Base-by-base conservation (phyloP, 179 eudicot species). In the Gypsophila paniculata region DNA sequence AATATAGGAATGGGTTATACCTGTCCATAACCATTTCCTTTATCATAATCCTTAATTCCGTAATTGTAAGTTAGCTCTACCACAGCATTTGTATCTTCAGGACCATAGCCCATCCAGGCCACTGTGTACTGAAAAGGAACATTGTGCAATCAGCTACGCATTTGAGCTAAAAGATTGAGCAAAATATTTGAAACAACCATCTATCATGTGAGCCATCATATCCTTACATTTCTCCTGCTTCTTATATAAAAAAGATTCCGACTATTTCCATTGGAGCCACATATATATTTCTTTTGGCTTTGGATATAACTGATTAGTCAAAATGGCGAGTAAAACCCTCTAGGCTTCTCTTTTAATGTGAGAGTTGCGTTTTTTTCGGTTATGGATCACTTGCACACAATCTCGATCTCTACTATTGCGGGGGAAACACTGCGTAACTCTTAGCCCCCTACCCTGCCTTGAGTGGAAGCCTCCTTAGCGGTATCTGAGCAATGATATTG, bases 1-100 rank as follows among this genome's bases (percentile, higher is more conserved):
- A 48, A 38, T 49, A 12, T 42, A 8, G 55, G 25, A 69, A n/a
- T 46, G 18, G 9, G 10, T 21, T 66, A 72, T 75, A 90, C 93
- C 93, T 90, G 96, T 38, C 75, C 89, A 72, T 90, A 90, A 69
- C 83, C 96, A 76, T 86, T 85, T 78, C 96, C 96, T 74, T 85
- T 84, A 68, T 81, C 87, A 77, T 90, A 90, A 69, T 84, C 86
- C 22, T 78, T 85, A 58, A 90, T 82, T 48, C 93, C 90, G 44
- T 90, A 88, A 72, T 82, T 83, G 77, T 85, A 86, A 18, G 93
- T 88, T 77, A 90, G 73, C 80, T 90, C 89, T 44, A 90, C 68
- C 64, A 90, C 93, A 13, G 85, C 69, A 70, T 74, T 90, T 54
- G 71, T 81, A 75, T 88, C 90, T 79, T 90, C 93, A 38, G 90